These are phyloP conservation scores for Monosporascus sp. DNA, from an alignment of 2,329 filamentous ascomycete species.

Conservation along the genomic window DNA sequence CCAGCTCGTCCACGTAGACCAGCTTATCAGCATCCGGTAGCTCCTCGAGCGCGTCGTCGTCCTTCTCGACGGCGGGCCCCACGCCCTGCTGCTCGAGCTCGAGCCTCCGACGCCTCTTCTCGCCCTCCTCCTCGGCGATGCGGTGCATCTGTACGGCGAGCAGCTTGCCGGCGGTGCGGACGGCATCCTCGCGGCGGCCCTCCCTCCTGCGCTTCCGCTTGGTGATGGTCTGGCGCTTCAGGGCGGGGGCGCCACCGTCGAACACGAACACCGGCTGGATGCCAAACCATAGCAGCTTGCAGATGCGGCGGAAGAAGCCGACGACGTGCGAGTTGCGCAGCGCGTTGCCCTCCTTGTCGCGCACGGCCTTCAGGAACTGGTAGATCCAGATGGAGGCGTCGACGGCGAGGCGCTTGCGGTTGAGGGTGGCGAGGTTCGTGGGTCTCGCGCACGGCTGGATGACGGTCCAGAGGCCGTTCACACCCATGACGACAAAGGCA, in stretches of 20 bases:
- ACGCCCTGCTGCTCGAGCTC: conserved; percentile 38
- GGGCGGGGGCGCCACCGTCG: conserved; percentile 83
- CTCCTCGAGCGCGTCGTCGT: conserved; percentile 58
- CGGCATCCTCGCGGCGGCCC: conserved; percentile 87
- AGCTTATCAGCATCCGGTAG: conserved; percentile 64
- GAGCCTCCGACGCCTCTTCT: conserved; percentile 49
- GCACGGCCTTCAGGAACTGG: conserved; percentile 97
- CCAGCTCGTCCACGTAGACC: conserved; percentile 86
- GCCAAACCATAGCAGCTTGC: conserved; percentile 93
- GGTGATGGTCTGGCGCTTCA: conserved; percentile 88
- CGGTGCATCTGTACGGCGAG: conserved; percentile 93
- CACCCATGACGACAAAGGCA: conserved; percentile 66
- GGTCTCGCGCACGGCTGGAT: conserved; percentile 92
- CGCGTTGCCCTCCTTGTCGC: conserved; percentile 96
- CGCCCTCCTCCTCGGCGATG: conserved; percentile 76
- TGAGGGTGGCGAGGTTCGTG: conserved; percentile 92
- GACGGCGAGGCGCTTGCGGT: conserved; percentile 91
- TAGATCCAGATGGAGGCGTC: conserved; percentile 99
- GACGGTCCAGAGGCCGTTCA: conserved; percentile 95
- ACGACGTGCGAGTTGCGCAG: conserved; percentile 93
- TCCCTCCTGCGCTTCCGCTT: conserved; percentile 75
- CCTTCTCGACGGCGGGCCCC: conserved; percentile 18
- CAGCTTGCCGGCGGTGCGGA: conserved; percentile 82
- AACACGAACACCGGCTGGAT: conserved; percentile 98
- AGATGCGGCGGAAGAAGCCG: conserved; percentile 96